Evolutionary conservation across 2,329 filamentous ascomycete species (phyloP).

Genomic region (Didymella exigua): DNA sequence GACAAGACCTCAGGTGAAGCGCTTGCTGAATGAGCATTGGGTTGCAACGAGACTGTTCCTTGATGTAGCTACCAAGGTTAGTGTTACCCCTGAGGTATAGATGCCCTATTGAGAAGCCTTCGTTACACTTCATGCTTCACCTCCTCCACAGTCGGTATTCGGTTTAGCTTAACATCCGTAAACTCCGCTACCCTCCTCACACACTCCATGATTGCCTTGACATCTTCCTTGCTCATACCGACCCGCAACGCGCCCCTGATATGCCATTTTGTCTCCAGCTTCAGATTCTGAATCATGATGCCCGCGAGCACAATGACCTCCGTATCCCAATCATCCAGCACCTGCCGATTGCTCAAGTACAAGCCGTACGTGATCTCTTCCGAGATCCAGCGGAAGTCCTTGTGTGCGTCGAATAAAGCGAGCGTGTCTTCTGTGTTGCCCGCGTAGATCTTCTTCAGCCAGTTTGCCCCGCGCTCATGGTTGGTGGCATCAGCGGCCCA

Average conservation of each 20-base stretch:
- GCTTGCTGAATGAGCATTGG: too few species aligned
- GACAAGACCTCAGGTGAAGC: too few species aligned
- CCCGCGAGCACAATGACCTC: conserved; percentile 60
- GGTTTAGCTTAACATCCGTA: conserved; percentile 32
- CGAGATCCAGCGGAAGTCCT: conserved; percentile 49
- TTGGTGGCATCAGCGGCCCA: conserved; percentile 66
- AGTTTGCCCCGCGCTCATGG: conserved; percentile 57
- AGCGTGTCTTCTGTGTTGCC: conserved; percentile 55
- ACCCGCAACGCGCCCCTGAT: conserved; percentile 57
- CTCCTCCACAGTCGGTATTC: conserved; percentile 38
- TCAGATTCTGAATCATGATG: conserved; percentile 66
- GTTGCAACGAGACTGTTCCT: too few species aligned
- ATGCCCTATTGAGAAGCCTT: too few species aligned
- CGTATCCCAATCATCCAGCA: conserved; percentile 61
- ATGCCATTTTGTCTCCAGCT: conserved; percentile 62
- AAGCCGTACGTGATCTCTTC: conserved; percentile 64
- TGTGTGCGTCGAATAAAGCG: conserved; percentile 45
- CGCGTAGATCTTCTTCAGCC: conserved; percentile 63
- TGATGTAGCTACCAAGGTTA: too few species aligned
- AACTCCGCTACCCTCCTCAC: conserved; percentile 41
- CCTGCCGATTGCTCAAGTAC: conserved; percentile 61
- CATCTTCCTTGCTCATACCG: conserved; percentile 54
- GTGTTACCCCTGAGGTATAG: too few species aligned
- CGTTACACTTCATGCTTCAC: conserved; percentile 41
- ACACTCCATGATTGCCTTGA: conserved; percentile 50